Evolutionary conservation across 2,329 filamentous ascomycete species (phyloP).

Genomic region (Colletotrichum abscissum): DNA sequence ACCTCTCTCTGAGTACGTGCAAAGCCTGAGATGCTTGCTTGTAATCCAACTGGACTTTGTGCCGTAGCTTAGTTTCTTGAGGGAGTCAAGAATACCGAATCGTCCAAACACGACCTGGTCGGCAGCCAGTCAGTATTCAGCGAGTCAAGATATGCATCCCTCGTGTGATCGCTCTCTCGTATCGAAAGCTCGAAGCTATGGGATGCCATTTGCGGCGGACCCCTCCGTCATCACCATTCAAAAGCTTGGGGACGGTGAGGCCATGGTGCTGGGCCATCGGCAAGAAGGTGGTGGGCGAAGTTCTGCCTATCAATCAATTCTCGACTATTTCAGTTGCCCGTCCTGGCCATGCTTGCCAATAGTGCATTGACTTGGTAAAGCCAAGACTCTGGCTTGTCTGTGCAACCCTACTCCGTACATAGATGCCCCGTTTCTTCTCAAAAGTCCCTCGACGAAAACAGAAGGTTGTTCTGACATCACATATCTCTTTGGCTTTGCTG

Average conservation of each 20-base stretch:
- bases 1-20: background rate
- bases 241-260: background rate
- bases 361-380: constrained; percentile 1
- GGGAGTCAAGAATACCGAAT: background rate
- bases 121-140: background rate
- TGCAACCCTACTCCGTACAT: background rate
- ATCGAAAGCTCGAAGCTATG: background rate
- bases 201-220: background rate
- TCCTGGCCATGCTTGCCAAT: constrained; percentile 5
- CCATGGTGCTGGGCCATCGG: background rate
- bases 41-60: background rate
- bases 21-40: background rate
- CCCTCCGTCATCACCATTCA: background rate
- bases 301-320: background rate
- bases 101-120: background rate
- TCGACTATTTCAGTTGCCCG: background rate
- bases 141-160: background rate
- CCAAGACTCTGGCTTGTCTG: background rate
- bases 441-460: background rate
- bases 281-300: background rate
- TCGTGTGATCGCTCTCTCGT: background rate
- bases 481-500: background rate
- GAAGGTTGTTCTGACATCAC: constrained; percentile 7
- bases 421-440: background rate
- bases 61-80: background rate